Base-by-base conservation (phyloP, 23 red algal species). In the Agarophyton chilense region DNA sequence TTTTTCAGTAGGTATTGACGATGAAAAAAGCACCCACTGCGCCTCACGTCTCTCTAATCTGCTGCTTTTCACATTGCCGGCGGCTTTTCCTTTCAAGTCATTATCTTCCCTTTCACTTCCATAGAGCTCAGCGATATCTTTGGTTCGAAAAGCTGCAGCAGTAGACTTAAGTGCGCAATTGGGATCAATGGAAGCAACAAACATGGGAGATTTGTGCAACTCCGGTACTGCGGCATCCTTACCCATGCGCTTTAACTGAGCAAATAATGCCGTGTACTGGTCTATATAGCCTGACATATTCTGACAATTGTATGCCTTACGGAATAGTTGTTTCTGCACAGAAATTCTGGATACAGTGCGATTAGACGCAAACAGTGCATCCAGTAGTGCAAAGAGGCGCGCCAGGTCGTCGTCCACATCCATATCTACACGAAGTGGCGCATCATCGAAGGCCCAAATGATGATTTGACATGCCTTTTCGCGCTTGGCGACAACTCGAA, bases 201-300 rank as follows among this genome's bases (percentile, higher is more conserved):
- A 41, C 62, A 46, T 84, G 24, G 54, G 79, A 44, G 79, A 25
- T 25, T 84, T 84, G 67, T 84, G 51, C 34, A 19, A 9, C 51
- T 84, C 55, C 56, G 55, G 53, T n/a, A 84, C 29, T 11, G 52
- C 55, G 19, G 60, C 79, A 34, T 84, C 54, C 54, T 84, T 84
- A 11, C 55, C 79, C 55, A 84, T 64, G 18, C 43, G 38, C 18
- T 84, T 56, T 33, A 84, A 47, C 58, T 67, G 79, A 11, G 54
- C 39, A 41, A 84, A 65, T 12, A 84, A 38, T 65, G 79, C 39
- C 24, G 79, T 66, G 18, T 19, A 84, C 47, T 84, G 54, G 40
- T 84, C 79, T 6, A 66, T 41, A 18, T 84, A 84, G 28, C 44
- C 24, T 9, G 55, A 84, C 79, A 84, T 84, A 22, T 84, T 65